A percentile compares a stretch with the other conserved stretches of the same genome.
phyloP scores from a whole-genome alignment of 192 early-diverging fungal genomes.

The Rhizophagus clarus region DNA sequence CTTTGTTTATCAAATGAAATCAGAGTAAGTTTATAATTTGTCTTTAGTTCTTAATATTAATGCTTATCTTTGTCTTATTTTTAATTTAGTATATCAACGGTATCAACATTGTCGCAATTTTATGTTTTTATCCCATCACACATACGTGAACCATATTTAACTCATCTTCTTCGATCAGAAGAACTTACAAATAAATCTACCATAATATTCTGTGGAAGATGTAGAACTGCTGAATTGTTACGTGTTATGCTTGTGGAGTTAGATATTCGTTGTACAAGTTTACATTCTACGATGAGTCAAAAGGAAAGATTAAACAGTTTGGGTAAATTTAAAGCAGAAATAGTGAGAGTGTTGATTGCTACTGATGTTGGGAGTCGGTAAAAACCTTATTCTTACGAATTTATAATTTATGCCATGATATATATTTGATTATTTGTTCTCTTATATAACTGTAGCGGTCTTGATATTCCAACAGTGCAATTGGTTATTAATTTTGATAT shows the following conservation, averaged over 20 bases:
- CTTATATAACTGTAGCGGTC: constrained; percentile 57
- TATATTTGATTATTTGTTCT: not conserved
- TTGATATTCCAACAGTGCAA: constrained; percentile 96
- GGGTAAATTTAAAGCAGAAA: constrained; percentile 88
- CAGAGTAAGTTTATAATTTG: constrained; percentile 29
- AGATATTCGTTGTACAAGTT: constrained; percentile 84
- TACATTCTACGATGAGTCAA: constrained; percentile 95
- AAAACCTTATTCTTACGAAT: constrained; percentile 10
- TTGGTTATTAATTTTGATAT: constrained; percentile 96
- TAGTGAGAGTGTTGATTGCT: constrained; percentile 87
- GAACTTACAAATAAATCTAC: constrained; percentile 75
- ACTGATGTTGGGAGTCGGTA: constrained; percentile 97
- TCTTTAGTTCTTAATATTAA: not conserved
- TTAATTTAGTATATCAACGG: constrained; percentile 62
- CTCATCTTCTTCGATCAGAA: constrained; percentile 73
- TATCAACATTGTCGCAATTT: constrained; percentile 81
- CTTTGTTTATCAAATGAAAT: constrained; percentile 58
- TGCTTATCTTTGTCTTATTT: constrained; percentile 30
- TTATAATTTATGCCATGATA: not conserved
- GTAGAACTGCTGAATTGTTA: constrained; percentile 81
- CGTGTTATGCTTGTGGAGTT: constrained; percentile 85
- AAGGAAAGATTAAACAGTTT: constrained; percentile 86
- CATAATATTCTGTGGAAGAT: constrained; percentile 92
- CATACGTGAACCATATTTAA: constrained; percentile 86
- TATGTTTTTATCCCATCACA: constrained; percentile 94